Conservation (phyloP, 2,329 filamentous ascomycete species). For the Sclerotinia nivalis region DNA sequence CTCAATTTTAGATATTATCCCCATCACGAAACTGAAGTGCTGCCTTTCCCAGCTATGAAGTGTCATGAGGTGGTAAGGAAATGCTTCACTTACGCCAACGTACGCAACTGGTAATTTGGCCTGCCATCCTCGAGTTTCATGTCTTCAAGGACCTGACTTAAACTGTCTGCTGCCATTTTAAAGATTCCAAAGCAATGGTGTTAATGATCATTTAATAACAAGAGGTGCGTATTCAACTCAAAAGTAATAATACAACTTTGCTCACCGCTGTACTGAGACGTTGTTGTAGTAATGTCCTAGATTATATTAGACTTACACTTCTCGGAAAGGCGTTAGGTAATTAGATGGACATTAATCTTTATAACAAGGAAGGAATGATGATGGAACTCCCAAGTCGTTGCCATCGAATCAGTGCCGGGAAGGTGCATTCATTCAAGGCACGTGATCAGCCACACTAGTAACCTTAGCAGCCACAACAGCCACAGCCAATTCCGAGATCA, state of each 20-base stretch:
- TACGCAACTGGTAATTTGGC: constrained; percentile 14
- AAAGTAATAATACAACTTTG: neutral
- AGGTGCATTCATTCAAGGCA: neutral
- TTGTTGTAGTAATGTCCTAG: no score
- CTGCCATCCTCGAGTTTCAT: constrained; percentile 16
- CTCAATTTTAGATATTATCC: neutral
- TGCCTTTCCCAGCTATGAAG: no score
- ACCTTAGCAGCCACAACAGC: neutral
- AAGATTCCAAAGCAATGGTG: neutral
- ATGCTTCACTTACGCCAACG: constrained; percentile 11
- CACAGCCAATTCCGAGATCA: constrained; percentile 1
- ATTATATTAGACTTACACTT: neutral
- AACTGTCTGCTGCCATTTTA: constrained; percentile 7
- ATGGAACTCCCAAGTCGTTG: neutral
- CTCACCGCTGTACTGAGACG: neutral
- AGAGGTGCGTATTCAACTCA: neutral
- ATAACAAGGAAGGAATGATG: neutral
- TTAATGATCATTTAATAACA: neutral
- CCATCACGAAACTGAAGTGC: neutral
- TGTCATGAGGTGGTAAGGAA: neutral
- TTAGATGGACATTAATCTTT: neutral
- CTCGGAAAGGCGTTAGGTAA: neutral
- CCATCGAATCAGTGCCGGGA: neutral
- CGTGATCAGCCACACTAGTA: neutral
- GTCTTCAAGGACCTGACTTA: neutral